Base-by-base conservation (phyloP, 176 grass and related monocot genomes). In the Neostapfia colusana region DNA sequence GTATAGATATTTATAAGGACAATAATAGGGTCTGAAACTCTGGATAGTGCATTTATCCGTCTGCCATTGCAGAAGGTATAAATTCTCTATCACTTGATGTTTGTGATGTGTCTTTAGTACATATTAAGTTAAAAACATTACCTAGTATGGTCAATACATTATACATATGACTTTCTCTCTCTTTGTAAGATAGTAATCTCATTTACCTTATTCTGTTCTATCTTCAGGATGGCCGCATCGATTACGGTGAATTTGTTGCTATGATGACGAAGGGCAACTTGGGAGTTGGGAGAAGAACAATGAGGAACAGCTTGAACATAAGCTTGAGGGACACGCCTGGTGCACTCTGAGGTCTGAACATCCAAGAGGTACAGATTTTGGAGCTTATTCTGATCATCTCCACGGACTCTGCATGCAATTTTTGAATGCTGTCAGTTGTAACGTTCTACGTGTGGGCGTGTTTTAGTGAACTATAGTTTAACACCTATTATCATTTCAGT, bases 251-350 rank as follows among this genome's bases (percentile, higher is more conserved):
- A 73, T 90, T 90, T 76, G 88, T 90, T 84, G 88, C 83, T 25
- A 90, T 90, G 88, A 90, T 84, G 88, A 83, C 80, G 69, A 90
- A 87, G 72, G 88, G 76, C 65, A 89, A 89, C 65, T 83, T 89
- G 82, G 82, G 86, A n/a, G 64, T 90, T 79, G 82, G 81, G 46
- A 82, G 85, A 60, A 81, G 81, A 81, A 85, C 81, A 65, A 81
- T 84, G 76, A 83, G 86, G 69, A 88, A 84, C 69, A 88, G 86
- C n/a, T 56, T 88, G 69, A 88, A 88, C 36, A 46, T 88, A 79
- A 88, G 86, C 75, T 75, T 88, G 37, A 56, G 34, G 45, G 58
- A 77, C 48, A 17, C 65, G 11, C 79, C 72, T 70, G 46, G 10
- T 43, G 21, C 26, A 37, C 20, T 45, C 23, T 82, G 79, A 82